Percentiles rank a stretch among this genome's conserved stretches.
These are phyloP conservation scores for Tetradesmus lagerheimii DNA, from an alignment of 139 green algal species.

Conservation along the genomic window DNA sequence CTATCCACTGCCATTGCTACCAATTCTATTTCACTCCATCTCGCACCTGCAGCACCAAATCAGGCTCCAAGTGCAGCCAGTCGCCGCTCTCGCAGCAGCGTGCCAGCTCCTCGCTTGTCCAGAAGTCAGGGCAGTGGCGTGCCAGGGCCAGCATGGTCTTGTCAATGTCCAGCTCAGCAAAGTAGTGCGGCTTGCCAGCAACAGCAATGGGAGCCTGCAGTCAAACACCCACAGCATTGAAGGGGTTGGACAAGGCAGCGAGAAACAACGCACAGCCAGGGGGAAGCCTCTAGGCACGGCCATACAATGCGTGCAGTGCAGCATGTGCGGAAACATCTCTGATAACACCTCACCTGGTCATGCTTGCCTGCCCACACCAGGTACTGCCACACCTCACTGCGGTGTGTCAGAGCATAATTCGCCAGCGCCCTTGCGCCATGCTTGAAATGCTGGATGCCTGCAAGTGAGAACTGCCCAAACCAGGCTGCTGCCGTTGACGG, in stretches of 20 bases:
- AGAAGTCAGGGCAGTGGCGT: constrained; percentile 61
- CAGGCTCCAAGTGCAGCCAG: constrained; percentile 57
- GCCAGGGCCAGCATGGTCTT: constrained; percentile 53
- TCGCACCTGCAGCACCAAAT: constrained; percentile 52
- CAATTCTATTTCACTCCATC: too few relatives aligned
- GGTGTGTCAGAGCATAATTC: constrained; percentile 67
- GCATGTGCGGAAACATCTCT: too few relatives aligned
- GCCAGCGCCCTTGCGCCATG: constrained; percentile 72
- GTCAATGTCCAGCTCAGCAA: constrained; percentile 77
- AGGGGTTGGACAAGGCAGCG: background rate
- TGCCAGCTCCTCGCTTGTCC: constrained; percentile 53
- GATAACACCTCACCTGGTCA: constrained; percentile 49
- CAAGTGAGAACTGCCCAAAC: constrained; percentile 73
- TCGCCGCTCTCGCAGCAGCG: constrained; percentile 46
- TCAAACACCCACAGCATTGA: background rate
- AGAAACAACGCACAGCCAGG: background rate
- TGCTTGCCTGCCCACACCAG: constrained; percentile 83
- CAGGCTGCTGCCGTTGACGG: constrained; percentile 47
- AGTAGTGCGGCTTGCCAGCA: constrained; percentile 82
- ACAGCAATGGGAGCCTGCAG: constrained; percentile 73
- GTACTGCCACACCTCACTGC: constrained; percentile 72
- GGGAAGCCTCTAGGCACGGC: background rate
- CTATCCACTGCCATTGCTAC: background rate
- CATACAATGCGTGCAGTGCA: too few relatives aligned
- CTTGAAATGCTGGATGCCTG: constrained; percentile 66